A percentile compares a stretch with the other conserved stretches of the same genome.
Conservation (phyloP, 2,329 filamentous ascomycete genomes). For the Epichloe festucae region DNA sequence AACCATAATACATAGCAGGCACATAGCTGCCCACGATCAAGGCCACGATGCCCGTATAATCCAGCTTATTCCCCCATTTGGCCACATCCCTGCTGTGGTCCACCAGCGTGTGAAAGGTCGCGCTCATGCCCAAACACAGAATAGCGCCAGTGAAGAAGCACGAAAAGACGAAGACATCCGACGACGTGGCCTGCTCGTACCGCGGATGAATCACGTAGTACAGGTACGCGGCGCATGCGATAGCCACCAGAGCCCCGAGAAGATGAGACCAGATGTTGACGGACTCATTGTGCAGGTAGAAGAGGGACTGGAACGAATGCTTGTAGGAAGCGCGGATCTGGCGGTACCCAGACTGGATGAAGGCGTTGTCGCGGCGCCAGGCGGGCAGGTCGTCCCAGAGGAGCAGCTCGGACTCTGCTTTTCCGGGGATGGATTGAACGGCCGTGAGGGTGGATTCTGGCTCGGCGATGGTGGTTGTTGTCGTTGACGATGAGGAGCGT, state of each 20-base stretch:
- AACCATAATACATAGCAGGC: conserved; percentile 77
- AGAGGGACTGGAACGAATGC: conserved; percentile 32
- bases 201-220: conserved; percentile 48
- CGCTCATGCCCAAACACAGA: conserved; percentile 65
- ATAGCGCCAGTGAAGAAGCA: conserved; percentile 71
- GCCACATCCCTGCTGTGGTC: conserved; percentile 74
- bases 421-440: conserved; percentile 24
- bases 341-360: conserved; percentile 42
- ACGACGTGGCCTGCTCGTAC: conserved; percentile 46
- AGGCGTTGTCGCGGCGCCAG: conserved; percentile 49
- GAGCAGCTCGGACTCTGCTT: conserved; percentile 28
- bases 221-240: conserved; percentile 37
- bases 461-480: conserved; percentile 12
- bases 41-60: conserved; percentile 87
- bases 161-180: conserved; percentile 59
- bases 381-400: conserved; percentile 44
- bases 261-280: conserved; percentile 54
- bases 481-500: conserved; percentile 15
- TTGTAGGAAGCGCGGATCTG: conserved; percentile 34
- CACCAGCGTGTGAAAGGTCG: conserved; percentile 70
- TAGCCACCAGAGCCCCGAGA: conserved; percentile 49
- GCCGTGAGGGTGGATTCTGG: conserved; percentile 11
- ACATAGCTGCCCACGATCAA: conserved; percentile 88
- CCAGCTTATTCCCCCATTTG: conserved; percentile 75
- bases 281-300: conserved; percentile 46